Evolutionary conservation across 176 grass and related monocot species (phyloP), one percentile per base, ranked within the genome.

Genomic region (Oropetium thomaeum): DNA sequence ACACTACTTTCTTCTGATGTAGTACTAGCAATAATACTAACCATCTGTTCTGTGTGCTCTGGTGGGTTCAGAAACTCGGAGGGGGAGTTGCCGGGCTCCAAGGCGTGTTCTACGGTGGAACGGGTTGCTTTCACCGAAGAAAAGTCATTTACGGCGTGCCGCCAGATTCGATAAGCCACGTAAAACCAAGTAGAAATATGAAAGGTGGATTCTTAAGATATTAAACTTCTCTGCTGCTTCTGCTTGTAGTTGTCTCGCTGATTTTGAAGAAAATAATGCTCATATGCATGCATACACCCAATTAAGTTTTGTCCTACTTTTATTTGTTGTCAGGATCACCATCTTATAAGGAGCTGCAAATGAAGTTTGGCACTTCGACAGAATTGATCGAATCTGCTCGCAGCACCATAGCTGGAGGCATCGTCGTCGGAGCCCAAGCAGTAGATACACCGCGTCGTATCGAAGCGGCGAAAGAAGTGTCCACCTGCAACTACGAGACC

Each of bases 111-210:
- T 88, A 88, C 30, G 6, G 6, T 0, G 85, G 89, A 1, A 92
- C 85, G 0, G 85, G 82, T 34, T 92, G 85, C 83, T 88, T 92
- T 65, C 85, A 92, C 71, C 74, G 85, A 7, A 79, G 89, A 64
- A 85, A 88, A 57, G 70, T 76, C 42, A 66, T 92, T n/a, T 92
- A 88, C 40, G 85, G 73, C 38, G 2, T 69, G 25, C 25, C 78
- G n/a, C 85, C 78, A 0, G 41, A 74, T 12, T 28, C 12, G 1
- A 0, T 17, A 37, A 7, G 4, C 5, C 4, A 4, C 0, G 16
- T 22, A 25, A 71, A 72, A 14, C 15, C 33, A n/a, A n/a, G n/a
- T 34, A 17, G 25, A 23, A 45, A 3, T 32, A 57, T 3, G 10
- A 62, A 34, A 81, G 67, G 85, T 82, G 55, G 78, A 53, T 23